Evolutionary conservation across 768 basidiomycete species (phyloP), one percentile per base, ranked within the genome.

Genomic region (Erythrobasidium yunnanense): DNA sequence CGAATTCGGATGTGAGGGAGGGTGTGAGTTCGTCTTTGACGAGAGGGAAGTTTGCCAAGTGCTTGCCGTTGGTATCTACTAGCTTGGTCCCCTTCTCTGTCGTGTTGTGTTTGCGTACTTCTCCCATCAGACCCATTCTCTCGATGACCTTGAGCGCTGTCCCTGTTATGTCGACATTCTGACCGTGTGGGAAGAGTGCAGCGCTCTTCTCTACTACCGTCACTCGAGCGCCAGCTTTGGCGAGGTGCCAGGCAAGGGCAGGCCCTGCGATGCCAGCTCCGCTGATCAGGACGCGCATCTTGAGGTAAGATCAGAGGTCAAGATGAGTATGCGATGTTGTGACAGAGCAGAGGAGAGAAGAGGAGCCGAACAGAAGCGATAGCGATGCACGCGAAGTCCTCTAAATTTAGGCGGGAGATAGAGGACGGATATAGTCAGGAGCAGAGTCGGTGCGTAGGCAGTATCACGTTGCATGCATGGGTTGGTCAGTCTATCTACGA

Each of bases 261-360:
- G 73, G 71, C 18, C 74, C 74, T 22, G 74, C 74, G 29, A 75
- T 73, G 30, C 73, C 68, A 17, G 65, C 74, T 27, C 74, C 74
- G 20, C 57, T 54, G 49, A 75, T 74, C 22, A 75, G 69, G 4
- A 70, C 51, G 7, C 51, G 55, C 63, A 65, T 60, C 6, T 45
- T 58, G 56, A n/a, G n/a, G n/a, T n/a, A n/a, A n/a, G n/a, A n/a
- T n/a, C n/a, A n/a, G n/a, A n/a, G n/a, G n/a, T n/a, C n/a, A n/a
- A n/a, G n/a, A n/a, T n/a, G n/a, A n/a, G n/a, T n/a, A n/a, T n/a
- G n/a, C n/a, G n/a, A n/a, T n/a, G n/a, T n/a, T n/a, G n/a, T n/a
- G n/a, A n/a, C n/a, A n/a, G n/a, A n/a, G n/a, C n/a, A n/a, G n/a
- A n/a, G n/a, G n/a, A n/a, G n/a, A n/a, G n/a, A n/a, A n/a, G n/a